Base-by-base conservation (phyloP, 768 basidiomycete species). In the Mycena maculata region DNA sequence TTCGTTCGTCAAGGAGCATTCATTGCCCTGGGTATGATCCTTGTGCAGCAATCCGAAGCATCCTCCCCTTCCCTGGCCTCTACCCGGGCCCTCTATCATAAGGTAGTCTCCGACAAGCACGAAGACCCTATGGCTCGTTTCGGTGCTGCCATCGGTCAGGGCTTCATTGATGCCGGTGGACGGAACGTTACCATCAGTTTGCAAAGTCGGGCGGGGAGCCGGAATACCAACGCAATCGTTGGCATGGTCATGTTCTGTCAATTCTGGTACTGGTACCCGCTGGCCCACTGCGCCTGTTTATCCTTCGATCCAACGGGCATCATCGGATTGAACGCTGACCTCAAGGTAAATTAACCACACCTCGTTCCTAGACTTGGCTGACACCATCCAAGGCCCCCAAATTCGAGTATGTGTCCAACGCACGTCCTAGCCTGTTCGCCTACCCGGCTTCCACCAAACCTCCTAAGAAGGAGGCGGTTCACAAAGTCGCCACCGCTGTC, bases 181-280 rank as follows among this genome's bases (percentile, higher is more conserved):
- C 85, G 97, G 49, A 99, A 99, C 75, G 95, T 93, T 58, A 98
- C 96, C 13, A 95, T 99, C 76, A 95, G 90, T 74, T 81, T 99
- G 61, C 93, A 96, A 76, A 98, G 95, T 76, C 89, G 94, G 65
- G 95, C 95, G 2, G 98, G 98, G 11, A 96, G 92, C 71, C 87
- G 88, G 70, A 97, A 98, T 77, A 96, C 96, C 71, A 93, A 87
- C 50, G 95, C 97, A 3, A 94, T 99, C 69, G 95, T 99, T 36
- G 98, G 98, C n/a, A 96, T 99, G 92, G 90, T 93, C 20, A 80
- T 99, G 76, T 99, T 99, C 83, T 94, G 93, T 74, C 98, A 99
- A 78, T 99, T 99, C 81, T 99, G 98, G 98, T 99, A 99, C 78
- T 99, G 98, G 98, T 99, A 96, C 80, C 98, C 98, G 36, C 83